phyloP scores from a whole-genome alignment of 192 early-diverging fungal species.

The Coemansia sp. region DNA sequence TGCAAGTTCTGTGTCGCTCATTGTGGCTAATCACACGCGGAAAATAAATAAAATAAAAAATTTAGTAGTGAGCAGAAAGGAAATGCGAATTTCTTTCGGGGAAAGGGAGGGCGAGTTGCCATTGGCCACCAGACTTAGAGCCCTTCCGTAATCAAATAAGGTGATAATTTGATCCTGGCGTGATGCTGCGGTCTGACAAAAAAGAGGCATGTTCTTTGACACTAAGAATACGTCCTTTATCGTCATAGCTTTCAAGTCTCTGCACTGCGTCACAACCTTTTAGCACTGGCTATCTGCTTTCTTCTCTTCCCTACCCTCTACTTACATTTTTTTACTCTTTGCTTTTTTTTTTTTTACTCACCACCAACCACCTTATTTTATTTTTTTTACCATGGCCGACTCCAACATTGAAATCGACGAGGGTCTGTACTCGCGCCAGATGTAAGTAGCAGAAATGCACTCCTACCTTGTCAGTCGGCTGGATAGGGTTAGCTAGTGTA shows the following conservation, averaged over 20 bases:
- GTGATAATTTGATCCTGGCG: neutral
- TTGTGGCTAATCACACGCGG: slow-evolving; percentile 13
- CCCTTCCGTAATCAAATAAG: neutral
- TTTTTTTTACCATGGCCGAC: slow-evolving; percentile 19
- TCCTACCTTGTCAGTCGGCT: neutral
- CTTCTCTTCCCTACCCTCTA: neutral
- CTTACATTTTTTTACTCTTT: slow-evolving; percentile 4
- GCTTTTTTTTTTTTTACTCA: slow-evolving; percentile 6
- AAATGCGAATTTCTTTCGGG: neutral
- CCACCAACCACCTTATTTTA: slow-evolving; percentile 7
- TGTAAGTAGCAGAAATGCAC: slow-evolving; percentile 69
- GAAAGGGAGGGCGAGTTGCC: too few species aligned
- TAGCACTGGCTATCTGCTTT: too few species aligned
- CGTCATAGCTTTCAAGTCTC: too few species aligned
- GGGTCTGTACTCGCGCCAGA: slow-evolving; percentile 96
- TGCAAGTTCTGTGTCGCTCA: slow-evolving; percentile 43
- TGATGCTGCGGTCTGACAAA: neutral
- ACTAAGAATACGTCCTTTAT: too few species aligned
- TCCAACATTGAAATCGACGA: slow-evolving; percentile 78
- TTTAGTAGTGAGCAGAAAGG: neutral
- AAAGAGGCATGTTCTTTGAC: too few species aligned
- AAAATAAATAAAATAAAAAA: slow-evolving; percentile 14
- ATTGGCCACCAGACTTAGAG: neutral
- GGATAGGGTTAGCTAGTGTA: neutral
- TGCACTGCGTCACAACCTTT: too few species aligned